A percentile compares a stretch with the other conserved stretches of the same genome.
Evolutionary conservation across 1,284 basidiomycete genomes (phyloP).

Genomic region (Ceratobasidium sp.): DNA sequence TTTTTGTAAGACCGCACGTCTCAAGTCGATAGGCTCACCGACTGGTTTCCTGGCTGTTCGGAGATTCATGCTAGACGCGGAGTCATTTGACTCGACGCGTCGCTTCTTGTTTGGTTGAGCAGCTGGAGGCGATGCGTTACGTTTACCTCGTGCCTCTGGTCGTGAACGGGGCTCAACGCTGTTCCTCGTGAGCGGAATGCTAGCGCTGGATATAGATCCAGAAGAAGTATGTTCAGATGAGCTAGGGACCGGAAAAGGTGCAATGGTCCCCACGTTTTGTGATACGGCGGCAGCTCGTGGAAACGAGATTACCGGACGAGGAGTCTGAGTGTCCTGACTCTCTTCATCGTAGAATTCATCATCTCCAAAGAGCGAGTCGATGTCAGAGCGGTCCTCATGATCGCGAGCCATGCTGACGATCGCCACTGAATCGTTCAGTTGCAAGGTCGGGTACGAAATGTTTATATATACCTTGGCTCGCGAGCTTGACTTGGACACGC

Average conservation of each 20-base stretch:
- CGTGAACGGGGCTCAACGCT: background rate
- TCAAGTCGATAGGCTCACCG: background rate
- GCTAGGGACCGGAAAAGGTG: constrained; percentile 73
- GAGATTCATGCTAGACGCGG: background rate
- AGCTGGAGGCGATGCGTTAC: constrained; percentile 12
- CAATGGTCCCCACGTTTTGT: constrained; percentile 93
- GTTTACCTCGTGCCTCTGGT: constrained; percentile 1
- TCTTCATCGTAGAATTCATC: background rate
- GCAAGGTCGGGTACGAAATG: background rate
- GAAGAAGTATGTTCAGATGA: constrained; percentile 43
- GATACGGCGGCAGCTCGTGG: constrained; percentile 29
- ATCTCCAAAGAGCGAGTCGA: constrained; percentile 40
- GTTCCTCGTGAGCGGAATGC: constrained; percentile 28
- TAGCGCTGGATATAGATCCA: constrained; percentile 41
- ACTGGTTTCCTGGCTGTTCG: background rate
- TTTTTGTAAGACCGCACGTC: constrained; percentile 15
- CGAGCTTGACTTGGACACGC: background rate
- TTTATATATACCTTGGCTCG: constrained; percentile 5
- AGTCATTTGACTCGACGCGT: constrained; percentile 20
- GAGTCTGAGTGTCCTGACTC: background rate
- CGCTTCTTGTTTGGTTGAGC: constrained; percentile 25
- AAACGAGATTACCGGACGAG: constrained; percentile 29
- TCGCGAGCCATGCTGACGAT: constrained; percentile 16
- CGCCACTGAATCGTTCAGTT: constrained; percentile 18
- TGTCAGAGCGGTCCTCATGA: constrained; percentile 34